Conservation (phyloP, 2,329 filamentous ascomycete species). For the Monilinia fructigena region DNA sequence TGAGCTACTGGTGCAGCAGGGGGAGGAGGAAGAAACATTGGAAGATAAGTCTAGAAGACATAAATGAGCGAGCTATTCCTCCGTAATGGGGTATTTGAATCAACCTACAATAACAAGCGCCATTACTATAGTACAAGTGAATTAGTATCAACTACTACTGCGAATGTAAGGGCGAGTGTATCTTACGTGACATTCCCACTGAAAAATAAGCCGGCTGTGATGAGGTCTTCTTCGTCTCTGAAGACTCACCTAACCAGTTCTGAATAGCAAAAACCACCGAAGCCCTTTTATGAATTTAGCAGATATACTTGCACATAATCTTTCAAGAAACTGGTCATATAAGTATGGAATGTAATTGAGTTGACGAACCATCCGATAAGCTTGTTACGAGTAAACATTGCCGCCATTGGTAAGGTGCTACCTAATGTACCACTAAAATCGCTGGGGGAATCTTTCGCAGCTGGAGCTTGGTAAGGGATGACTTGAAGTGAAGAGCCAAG, state of each 20-base stretch:
- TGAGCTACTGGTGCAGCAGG: constrained; percentile 49
- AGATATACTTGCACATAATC: neutral
- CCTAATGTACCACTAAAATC: constrained; percentile 71
- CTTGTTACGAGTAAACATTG: constrained; percentile 90
- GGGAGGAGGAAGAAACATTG: constrained; percentile 61
- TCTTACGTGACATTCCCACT: constrained; percentile 72
- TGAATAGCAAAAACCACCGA: constrained; percentile 73
- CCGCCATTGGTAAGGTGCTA: constrained; percentile 90
- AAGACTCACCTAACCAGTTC: constrained; percentile 74
- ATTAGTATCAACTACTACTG: neutral
- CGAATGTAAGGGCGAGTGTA: neutral
- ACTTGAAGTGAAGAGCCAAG: constrained; percentile 54
- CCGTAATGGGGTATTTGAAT: neutral
- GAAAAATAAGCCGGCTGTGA: constrained; percentile 72
- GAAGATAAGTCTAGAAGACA: constrained; percentile 55
- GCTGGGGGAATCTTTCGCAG: constrained; percentile 57
- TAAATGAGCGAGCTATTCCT: neutral
- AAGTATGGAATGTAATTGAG: neutral
- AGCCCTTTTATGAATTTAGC: constrained; percentile 51
- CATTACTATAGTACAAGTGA: constrained; percentile 34
- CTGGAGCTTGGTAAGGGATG: constrained; percentile 81
- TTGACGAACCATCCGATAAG: constrained; percentile 62
- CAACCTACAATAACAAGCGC: constrained; percentile 45
- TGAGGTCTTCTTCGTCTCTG: constrained; percentile 61
- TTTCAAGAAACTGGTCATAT: neutral